phyloP scores from a whole-genome alignment of 345 rosid genomes.

The Barbarea vulgaris region DNA sequence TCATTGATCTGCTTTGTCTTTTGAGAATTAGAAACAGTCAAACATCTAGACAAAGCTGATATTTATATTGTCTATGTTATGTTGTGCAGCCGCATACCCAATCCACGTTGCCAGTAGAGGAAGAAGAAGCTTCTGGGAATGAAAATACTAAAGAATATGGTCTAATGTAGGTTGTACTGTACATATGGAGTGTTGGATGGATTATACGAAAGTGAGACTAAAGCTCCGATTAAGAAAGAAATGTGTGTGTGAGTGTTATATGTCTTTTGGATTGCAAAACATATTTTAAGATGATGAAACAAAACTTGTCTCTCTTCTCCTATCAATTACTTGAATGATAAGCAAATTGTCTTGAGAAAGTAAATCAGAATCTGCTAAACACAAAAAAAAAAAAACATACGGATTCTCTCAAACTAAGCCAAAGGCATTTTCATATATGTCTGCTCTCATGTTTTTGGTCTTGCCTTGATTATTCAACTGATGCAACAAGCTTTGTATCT shows the following conservation, averaged over 20 bases:
- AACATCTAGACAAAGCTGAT: background rate
- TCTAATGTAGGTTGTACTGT: slow-evolving; percentile 18
- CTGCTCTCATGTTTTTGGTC: background rate
- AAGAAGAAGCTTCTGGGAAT: slow-evolving; percentile 22
- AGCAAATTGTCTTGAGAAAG: slow-evolving; percentile 1
- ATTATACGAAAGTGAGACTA: slow-evolving; percentile 19
- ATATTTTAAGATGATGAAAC: slow-evolving; percentile 21
- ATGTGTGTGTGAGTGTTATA: slow-evolving; percentile 15
- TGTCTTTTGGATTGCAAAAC: slow-evolving; percentile 13
- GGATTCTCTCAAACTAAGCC: background rate
- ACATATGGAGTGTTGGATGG: slow-evolving; percentile 26
- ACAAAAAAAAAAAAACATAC: background rate
- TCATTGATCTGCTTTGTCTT: slow-evolving; percentile 6
- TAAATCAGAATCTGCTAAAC: background rate
- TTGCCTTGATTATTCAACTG: background rate
- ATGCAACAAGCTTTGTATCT: background rate
- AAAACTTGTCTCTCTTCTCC: slow-evolving; percentile 2
- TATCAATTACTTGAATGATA: background rate
- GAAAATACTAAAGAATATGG: slow-evolving; percentile 11
- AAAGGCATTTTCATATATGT: background rate
- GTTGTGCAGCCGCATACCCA: slow-evolving; percentile 36
- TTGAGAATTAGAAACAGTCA: slow-evolving; percentile 10
- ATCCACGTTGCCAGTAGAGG: slow-evolving; percentile 32
- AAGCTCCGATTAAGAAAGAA: slow-evolving; percentile 4
- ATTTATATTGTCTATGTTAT: background rate